Base-by-base conservation (phyloP, 495 filamentous ascomycete species). In the Hyaloscypha variabilis region DNA sequence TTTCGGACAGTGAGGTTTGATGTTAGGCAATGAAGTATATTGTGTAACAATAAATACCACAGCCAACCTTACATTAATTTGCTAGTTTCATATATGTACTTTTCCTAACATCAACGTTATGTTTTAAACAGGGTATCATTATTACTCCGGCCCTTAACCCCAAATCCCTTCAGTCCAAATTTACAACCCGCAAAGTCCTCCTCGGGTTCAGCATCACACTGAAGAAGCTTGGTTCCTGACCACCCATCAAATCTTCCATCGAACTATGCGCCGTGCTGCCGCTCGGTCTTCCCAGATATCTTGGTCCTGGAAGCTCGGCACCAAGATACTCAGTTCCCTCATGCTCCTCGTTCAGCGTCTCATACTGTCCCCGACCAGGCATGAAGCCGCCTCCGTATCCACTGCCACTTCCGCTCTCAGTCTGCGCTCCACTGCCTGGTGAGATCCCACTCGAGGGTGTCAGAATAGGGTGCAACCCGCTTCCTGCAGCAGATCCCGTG, bases 181-280 rank as follows among this genome's bases (percentile, higher is more conserved):
- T 93, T 19, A 91, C 87, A 46, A 92, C 88, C 71, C 88, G 76
- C 76, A 93, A 77, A 68, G 88, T 91, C 71, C 90, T 80, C 71
- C 88, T 82, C 61, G 90, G 90, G 65, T 87, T 88, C 74, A 92
- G 69, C 68, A 92, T 73, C 23, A 92, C 90, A 51, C 86, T 89
- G 67, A 90, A 86, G 71, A 92, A 93, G 62, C 83, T 91, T 70
- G 90, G 90, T 72, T 92, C 88, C 69, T 82, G 78, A 25, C 86
- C 87, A 6, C 80, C 78, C 36, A 91, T 57, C 67, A 91, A 70
- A 67, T 88, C 79, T 68, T 88, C 85, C 26, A 50, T 60, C 10
- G 57, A 62, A 65, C 57, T 62, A 49, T 65, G 67, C 21, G 57
- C 58, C 23, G 77, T 69, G 19, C 25, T 57, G 14, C 51, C 28